Conservation (phyloP, 2,329 filamentous ascomycete genomes). For the Immersiporthe knoxdaviesiana region DNA sequence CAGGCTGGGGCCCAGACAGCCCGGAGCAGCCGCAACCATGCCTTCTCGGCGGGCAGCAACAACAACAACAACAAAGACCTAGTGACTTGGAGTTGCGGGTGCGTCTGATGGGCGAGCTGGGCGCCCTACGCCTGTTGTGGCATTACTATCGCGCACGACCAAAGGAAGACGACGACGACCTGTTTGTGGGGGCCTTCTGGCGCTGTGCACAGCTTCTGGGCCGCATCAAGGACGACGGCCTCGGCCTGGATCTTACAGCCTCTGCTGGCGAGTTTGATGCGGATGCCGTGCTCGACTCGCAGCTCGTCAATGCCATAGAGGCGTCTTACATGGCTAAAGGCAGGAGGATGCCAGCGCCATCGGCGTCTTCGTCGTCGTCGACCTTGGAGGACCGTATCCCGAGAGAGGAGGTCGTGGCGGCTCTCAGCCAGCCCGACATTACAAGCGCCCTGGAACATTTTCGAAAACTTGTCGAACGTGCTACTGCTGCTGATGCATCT, state of each 20-base stretch:
- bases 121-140: conserved; percentile 29
- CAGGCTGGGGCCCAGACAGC: conserved; percentile 22
- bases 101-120: conserved; percentile 32
- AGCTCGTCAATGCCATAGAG: conserved; percentile 21
- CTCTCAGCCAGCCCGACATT: background rate
- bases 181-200: conserved; percentile 13
- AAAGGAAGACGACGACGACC: background rate
- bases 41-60: conserved; percentile 23
- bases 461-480: background rate
- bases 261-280: conserved; percentile 12
- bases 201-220: conserved; percentile 25
- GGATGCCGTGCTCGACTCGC: conserved; percentile 23
- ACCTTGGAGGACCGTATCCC: background rate
- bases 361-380: background rate
- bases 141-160: conserved; percentile 4
- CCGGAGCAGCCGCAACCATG: conserved; percentile 8
- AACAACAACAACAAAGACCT: background rate
- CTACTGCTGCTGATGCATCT: background rate
- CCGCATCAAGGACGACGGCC: background rate
- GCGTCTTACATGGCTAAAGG: conserved; percentile 10
- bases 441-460: background rate
- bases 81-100: conserved; percentile 18
- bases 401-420: background rate
- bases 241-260: conserved; percentile 13
- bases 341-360: background rate